phyloP scores from a whole-genome alignment of 2,329 filamentous ascomycete species.

The Ophiostoma sp. region DNA sequence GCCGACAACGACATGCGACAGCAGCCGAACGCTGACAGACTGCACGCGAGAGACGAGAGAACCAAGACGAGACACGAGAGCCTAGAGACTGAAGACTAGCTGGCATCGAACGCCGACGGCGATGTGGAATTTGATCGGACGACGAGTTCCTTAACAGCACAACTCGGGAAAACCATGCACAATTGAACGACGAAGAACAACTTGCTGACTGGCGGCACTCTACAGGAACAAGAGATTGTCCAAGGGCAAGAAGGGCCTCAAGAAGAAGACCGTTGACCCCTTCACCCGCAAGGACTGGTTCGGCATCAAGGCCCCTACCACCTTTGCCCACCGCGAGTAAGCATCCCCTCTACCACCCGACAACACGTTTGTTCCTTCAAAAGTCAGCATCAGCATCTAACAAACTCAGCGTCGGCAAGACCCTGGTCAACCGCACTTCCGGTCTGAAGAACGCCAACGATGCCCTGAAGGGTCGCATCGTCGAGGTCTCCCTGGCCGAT shows the following conservation, averaged over 20 bases:
- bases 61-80: not conserved
- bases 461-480: conserved; percentile 94
- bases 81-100: not conserved
- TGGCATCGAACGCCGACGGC: no score
- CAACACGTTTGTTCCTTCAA: not conserved
- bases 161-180: not conserved
- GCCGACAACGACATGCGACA: not conserved
- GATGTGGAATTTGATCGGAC: not conserved
- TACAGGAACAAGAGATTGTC: conserved; percentile 98
- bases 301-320: conserved; percentile 94
- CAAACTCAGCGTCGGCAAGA: conserved; percentile 83
- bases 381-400: not conserved
- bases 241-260: conserved; percentile 99
- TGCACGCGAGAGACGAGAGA: not conserved
- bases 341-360: conserved; percentile 31
- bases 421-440: conserved; percentile 97
- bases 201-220: conserved; percentile 13
- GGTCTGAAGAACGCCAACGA: conserved; percentile 99
- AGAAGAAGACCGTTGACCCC: conserved; percentile 98
- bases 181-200: not conserved
- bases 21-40: not conserved
- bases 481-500: conserved; percentile 98
- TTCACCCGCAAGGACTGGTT: conserved; percentile 99
- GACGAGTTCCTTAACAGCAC: not conserved
- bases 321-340: conserved; percentile 96